phyloP scores from a whole-genome alignment of 345 rosid genomes.

The Eucalyptus curtisii region DNA sequence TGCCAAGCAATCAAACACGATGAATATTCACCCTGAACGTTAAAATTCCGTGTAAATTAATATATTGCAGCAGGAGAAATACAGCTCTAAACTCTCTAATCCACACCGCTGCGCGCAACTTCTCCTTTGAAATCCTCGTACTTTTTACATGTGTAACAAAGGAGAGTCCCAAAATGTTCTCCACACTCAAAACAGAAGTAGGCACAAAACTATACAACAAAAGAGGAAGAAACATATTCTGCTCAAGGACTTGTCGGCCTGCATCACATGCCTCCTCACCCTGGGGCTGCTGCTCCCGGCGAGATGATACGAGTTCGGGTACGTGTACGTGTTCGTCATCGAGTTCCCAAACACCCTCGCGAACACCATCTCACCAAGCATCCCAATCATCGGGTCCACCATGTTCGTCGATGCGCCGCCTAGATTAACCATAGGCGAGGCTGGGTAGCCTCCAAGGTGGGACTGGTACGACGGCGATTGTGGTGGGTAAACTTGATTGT shows the following conservation, averaged over 20 bases:
- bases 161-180: not conserved
- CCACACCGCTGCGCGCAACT: not conserved
- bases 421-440: not conserved
- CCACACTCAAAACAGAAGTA: constrained; percentile 16
- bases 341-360: not conserved
- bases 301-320: constrained; percentile 13
- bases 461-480: not conserved
- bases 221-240: constrained; percentile 35
- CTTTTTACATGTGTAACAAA: not conserved
- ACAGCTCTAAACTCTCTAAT: not conserved
- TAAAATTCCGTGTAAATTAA: not conserved
- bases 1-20: not conserved
- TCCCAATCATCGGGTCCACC: constrained; percentile 9
- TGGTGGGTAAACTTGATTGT: not conserved
- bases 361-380: constrained; percentile 19
- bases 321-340: not conserved
- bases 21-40: not conserved
- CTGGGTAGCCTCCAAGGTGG: not conserved
- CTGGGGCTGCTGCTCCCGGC: constrained; percentile 16
- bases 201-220: constrained; percentile 23
- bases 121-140: not conserved
- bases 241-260: constrained; percentile 29
- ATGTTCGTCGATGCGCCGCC: not conserved
- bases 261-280: constrained; percentile 27
- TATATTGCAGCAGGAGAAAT: not conserved